Conservation (phyloP, 1,139 yeast genomes). For the Kurtzmaniella quercitrusa region DNA sequence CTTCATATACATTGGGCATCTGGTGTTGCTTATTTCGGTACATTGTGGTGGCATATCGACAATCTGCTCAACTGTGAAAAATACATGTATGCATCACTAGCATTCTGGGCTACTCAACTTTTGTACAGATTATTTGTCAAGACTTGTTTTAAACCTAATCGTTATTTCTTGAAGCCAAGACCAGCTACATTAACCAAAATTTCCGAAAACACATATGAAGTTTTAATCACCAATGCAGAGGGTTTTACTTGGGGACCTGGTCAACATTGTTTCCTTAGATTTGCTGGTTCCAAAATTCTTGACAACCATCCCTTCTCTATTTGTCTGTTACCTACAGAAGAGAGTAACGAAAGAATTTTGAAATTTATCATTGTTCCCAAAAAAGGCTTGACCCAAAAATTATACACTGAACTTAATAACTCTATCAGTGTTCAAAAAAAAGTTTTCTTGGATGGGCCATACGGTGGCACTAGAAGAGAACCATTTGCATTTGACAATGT, state of each 20-base stretch:
- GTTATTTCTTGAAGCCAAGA: slow-evolving; percentile 44
- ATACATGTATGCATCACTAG: slow-evolving; percentile 56
- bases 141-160: slow-evolving; percentile 44
- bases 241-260: slow-evolving; percentile 54
- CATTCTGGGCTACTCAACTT: slow-evolving; percentile 52
- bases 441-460: slow-evolving; percentile 59
- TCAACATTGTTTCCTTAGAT: slow-evolving; percentile 55
- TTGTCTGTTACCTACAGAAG: slow-evolving; percentile 32
- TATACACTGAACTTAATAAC: slow-evolving; percentile 26
- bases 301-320: slow-evolving; percentile 66
- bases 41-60: slow-evolving; percentile 49
- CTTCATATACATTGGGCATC: slow-evolving; percentile 56
- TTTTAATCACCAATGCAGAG: slow-evolving; percentile 34
- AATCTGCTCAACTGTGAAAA: slow-evolving; percentile 35
- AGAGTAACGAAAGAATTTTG: slow-evolving; percentile 21
- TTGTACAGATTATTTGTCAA: slow-evolving; percentile 49
- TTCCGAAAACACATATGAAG: slow-evolving; percentile 35
- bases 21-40: slow-evolving; percentile 52
- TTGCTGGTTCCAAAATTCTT: slow-evolving; percentile 40
- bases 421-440: slow-evolving; percentile 19
- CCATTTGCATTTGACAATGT: slow-evolving; percentile 47
- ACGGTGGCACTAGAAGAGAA: slow-evolving; percentile 56
- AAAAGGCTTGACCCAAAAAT: slow-evolving; percentile 44
- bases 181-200: slow-evolving; percentile 32
- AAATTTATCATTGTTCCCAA: slow-evolving; percentile 49